These are phyloP conservation scores for Chaetomium sp. DNA, from an alignment of 2,329 filamentous ascomycete genomes.

Conservation along the genomic window DNA sequence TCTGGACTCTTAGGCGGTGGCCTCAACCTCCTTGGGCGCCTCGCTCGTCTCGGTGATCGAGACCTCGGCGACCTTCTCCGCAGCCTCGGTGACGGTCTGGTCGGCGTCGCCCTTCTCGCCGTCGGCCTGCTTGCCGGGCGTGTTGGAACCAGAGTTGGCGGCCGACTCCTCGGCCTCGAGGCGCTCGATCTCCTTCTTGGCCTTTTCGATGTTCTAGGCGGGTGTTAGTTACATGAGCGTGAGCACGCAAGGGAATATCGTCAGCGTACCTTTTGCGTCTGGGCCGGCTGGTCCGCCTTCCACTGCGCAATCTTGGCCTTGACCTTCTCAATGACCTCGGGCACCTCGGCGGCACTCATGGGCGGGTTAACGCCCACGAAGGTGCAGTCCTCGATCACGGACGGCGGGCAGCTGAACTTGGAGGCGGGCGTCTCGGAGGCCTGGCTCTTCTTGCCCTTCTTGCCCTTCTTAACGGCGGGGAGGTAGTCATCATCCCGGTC, in stretches of 20 bases:
- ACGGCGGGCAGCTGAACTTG: conserved; percentile 82
- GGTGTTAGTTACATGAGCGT: conserved; percentile 14
- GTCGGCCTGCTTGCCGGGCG: conserved; percentile 46
- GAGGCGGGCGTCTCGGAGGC: conserved; percentile 47
- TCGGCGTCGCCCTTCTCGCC: conserved; percentile 47
- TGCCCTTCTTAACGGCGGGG: conserved; percentile 78
- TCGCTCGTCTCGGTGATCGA: conserved; percentile 44
- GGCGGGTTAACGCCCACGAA: conserved; percentile 86
- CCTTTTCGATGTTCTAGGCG: conserved; percentile 88
- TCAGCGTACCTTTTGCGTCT: conserved; percentile 81
- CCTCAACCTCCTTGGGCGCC: conserved; percentile 23
- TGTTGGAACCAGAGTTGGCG: conserved; percentile 46
- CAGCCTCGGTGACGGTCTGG: conserved; percentile 57
- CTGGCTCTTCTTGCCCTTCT: conserved; percentile 77
- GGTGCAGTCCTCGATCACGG: conserved; percentile 86
- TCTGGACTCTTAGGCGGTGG: conserved; percentile 21
- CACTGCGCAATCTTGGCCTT: conserved; percentile 88
- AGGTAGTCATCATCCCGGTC: conserved; percentile 87
- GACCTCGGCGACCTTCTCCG: conserved; percentile 54
- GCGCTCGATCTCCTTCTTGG: conserved; percentile 90
- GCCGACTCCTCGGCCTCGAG: conserved; percentile 70
- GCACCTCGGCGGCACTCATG: conserved; percentile 80
- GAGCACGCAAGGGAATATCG: background rate
- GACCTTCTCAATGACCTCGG: conserved; percentile 80
- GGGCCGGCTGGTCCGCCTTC: conserved; percentile 85